Conservation (phyloP, 2,329 filamentous ascomycete species). For the Capronia coronata region DNA sequence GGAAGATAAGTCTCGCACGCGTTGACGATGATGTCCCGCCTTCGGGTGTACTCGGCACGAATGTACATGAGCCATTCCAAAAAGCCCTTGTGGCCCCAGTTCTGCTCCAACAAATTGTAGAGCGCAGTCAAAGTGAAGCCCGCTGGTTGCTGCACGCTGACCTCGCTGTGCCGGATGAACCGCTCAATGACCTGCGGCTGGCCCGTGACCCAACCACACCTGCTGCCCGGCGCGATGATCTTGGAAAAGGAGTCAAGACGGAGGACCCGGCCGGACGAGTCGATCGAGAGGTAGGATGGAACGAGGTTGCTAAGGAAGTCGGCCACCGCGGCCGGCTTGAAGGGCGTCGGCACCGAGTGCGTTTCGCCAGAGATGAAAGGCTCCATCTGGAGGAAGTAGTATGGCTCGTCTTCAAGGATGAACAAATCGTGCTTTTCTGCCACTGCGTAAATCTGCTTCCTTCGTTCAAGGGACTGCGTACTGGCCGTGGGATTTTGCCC, state of each 20-base stretch:
- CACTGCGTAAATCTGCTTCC: constrained; percentile 67
- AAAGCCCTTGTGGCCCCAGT: constrained; percentile 89
- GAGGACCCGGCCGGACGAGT: constrained; percentile 79
- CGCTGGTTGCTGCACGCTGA: constrained; percentile 74
- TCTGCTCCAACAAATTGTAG: constrained; percentile 84
- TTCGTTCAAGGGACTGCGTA: constrained; percentile 63
- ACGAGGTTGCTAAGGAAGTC: constrained; percentile 68
- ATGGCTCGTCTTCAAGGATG: constrained; percentile 89
- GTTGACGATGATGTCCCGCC: constrained; percentile 67
- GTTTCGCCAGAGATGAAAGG: constrained; percentile 52
- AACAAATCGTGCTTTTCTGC: constrained; percentile 77
- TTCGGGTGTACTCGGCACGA: constrained; percentile 69
- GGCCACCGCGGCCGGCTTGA: constrained; percentile 50
- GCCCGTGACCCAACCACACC: constrained; percentile 83
- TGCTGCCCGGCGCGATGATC: constrained; percentile 73
- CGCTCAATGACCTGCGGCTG: constrained; percentile 77
- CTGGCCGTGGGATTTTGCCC: constrained; percentile 89
- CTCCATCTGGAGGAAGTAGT: constrained; percentile 85
- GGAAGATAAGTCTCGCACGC: constrained; percentile 77
- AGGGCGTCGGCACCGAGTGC: constrained; percentile 40
- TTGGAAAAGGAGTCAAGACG: constrained; percentile 93
- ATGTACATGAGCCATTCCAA: constrained; percentile 81
- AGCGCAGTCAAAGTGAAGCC: constrained; percentile 79
- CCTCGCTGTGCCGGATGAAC: constrained; percentile 75
- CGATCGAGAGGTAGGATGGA: constrained; percentile 71